phyloP scores from a whole-genome alignment of 306 rosid species.

The Lablab purpureus region DNA sequence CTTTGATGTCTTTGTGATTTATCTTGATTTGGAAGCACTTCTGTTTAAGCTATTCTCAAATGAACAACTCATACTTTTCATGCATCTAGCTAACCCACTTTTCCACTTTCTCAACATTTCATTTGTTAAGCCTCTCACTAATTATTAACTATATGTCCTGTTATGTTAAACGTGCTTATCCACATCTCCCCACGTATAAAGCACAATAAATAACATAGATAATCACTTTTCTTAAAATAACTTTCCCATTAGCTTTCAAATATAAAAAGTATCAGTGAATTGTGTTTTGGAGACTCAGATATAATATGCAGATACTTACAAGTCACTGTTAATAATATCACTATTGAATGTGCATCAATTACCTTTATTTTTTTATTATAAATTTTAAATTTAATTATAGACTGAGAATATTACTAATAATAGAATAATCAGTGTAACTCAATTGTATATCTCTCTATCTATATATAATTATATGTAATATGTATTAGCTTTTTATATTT shows the following conservation, averaged over 20 bases:
- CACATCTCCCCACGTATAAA: neutral
- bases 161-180: constrained; percentile 44
- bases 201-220: neutral
- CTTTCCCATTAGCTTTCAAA: neutral
- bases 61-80: neutral
- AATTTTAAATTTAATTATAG: too few relatives aligned
- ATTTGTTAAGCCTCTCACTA: constrained; percentile 1
- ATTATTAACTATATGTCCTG: neutral
- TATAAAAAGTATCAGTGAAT: too few relatives aligned
- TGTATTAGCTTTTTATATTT: too few relatives aligned
- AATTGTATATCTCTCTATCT: too few relatives aligned
- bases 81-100: constrained; percentile 22
- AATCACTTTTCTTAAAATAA: neutral
- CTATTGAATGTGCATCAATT: too few relatives aligned
- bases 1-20: neutral
- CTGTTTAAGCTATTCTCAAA: neutral
- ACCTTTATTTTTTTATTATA: too few relatives aligned
- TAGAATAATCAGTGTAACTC: too few relatives aligned
- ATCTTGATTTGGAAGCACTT: neutral
- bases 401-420: too few relatives aligned
- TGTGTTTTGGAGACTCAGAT: too few relatives aligned
- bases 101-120: constrained; percentile 41
- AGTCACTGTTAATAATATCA: too few relatives aligned
- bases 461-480: too few relatives aligned
- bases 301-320: too few relatives aligned